Base-by-base conservation (phyloP, 2,329 filamentous ascomycete species). In the Pseudopithomyces chartarum region DNA sequence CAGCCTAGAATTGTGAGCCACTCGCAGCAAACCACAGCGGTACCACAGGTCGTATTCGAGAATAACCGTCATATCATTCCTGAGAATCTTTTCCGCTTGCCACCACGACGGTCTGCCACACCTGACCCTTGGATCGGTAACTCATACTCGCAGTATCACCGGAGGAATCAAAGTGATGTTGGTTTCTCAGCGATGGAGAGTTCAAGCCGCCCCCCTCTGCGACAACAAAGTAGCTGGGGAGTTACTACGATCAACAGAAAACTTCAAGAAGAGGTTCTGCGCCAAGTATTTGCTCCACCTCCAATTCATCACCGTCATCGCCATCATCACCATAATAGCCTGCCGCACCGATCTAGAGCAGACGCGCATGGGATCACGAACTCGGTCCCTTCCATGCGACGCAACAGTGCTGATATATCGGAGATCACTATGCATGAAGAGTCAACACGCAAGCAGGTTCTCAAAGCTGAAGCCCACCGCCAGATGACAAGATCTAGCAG, bases 31-130 rank as follows among this genome's bases (percentile, higher is more conserved):
- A 84, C 85, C 34, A 84, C 86, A 33, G 85, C 89, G 20, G 86
- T 96, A 29, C 93, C 94, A 1, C 94, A 95, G 39, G 94, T 98
- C 45, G 92, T 95, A 0, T 92, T 97, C 59, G 91, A 94, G 69
- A 93, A 97, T 73, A 98, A 98, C 72, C 87, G 90, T 62, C 94
- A 98, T 71, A 96, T 98, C 56, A 87, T 97, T 40, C 94, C 94
- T 1, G 87, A 91, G 44, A 91, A 90, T 67, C 82, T 97, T 26
- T 89, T 97, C 48, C 86, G 87, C 52, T 82, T 88, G 17, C 81
- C 87, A 32, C 81, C 73, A 32, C 76, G 76, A 33, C 76, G 76
- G 47, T 71, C 65, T 65, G 73, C 64, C 53, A 76, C 74, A 19
- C 74, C 75, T 4, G 73, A 77, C 57, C 67, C 70, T 2, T 76